Evolutionary conservation across 2,329 filamentous ascomycete genomes (phyloP).

Genomic region (Chrysosporium queenslandicum): DNA sequence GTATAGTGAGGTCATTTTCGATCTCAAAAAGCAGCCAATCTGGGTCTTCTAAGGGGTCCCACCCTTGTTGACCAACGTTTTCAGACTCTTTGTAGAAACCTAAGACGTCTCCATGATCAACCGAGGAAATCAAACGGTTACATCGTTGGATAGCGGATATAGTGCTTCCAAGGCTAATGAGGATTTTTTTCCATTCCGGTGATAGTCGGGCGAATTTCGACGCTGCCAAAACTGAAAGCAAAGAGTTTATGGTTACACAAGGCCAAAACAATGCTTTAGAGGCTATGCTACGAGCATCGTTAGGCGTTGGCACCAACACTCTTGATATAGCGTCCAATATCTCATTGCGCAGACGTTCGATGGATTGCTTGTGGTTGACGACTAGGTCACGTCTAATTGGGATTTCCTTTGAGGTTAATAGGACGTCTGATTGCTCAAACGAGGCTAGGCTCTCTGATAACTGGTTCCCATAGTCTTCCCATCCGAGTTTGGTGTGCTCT

Average conservation of each 20-base stretch:
- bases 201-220: not conserved
- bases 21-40: constrained; percentile 57
- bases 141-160: not conserved
- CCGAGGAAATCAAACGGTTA: not conserved
- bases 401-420: not conserved
- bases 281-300: not conserved
- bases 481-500: not conserved
- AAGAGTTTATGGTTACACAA: not conserved
- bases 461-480: constrained; percentile 2
- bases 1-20: constrained; percentile 53
- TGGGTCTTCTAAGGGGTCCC: constrained; percentile 44
- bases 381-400: not conserved
- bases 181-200: not conserved
- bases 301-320: not conserved
- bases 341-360: not conserved
- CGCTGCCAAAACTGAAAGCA: not conserved
- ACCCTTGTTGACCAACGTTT: constrained; percentile 48
- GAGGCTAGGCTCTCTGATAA: not conserved
- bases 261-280: constrained; percentile 5
- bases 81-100: constrained; percentile 26
- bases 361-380: not conserved
- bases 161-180: not conserved
- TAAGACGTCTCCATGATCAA: constrained; percentile 4
- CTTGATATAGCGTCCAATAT: not conserved
- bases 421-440: not conserved